Base-by-base conservation (phyloP, 108 stramenopile species). In the Seminavis robusta region DNA sequence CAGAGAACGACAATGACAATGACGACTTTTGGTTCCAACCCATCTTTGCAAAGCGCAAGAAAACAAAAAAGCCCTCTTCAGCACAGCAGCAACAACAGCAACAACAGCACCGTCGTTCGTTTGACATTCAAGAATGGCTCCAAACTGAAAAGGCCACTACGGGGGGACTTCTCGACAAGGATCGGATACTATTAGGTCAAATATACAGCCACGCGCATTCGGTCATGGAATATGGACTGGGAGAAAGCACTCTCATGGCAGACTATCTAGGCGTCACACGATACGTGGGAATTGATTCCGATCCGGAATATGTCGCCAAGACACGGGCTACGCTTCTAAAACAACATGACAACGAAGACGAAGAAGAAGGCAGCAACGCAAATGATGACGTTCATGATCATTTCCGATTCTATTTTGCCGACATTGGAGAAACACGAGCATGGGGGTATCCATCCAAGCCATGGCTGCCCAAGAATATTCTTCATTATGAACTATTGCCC, bases 151-250 rank as follows among this genome's bases (percentile, higher is more conserved):
- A 24, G 46, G 15, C 46, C 9, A 47, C 54, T 15, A 39, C 19
- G 4, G 75, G 75, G 10, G 75, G 75, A 24, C 47, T 76, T 6
- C 33, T 36, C 28, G 72, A 79, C 51, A 30, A 39, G 20, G 78
- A 79, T 40, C 63, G 78, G 0, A 17, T 41, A 8, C 26, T 68
- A 1, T 25, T 79, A 19, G 78, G 55, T 0, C 10, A 53, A 19
- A 8, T 74, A 8, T 79, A 79, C 29, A 37, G 40, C 39, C 45
- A 60, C 33, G 78, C 73, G 13, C 16, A 33, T 10, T 71, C 69
- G 10, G 73, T 79, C 1, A 76, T 80, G 59, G 79, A 80, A 37
- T 80, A 56, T 47, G 79, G 79, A 5, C 40, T 80, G 19, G 79
- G 79, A 3, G 79, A 80, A 59, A 68, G 66, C 6, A 63, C 79